A percentile compares a stretch with the other conserved stretches of the same genome.
Evolutionary conservation across 2,329 filamentous ascomycete genomes (phyloP).

Genomic region (Gyromitra esculenta): DNA sequence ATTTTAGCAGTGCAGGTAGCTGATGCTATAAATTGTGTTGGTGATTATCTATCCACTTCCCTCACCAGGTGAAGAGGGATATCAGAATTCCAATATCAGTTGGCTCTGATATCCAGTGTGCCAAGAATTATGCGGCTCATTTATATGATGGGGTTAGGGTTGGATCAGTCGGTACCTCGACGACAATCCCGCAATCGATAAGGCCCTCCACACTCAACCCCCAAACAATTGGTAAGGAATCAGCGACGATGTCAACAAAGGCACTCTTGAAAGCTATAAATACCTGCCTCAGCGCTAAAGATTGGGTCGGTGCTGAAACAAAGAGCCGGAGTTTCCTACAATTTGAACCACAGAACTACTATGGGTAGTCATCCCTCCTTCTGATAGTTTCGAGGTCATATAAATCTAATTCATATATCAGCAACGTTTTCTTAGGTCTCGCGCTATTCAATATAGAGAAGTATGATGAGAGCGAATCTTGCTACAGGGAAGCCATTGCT

Average conservation of each 20-base stretch:
- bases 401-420: constrained; percentile 59
- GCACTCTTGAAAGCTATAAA: constrained; percentile 56
- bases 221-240: neutral
- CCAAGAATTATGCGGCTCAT: neutral
- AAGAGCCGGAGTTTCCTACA: constrained; percentile 52
- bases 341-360: constrained; percentile 54
- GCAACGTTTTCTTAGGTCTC: constrained; percentile 86
- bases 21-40: neutral
- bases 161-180: constrained; percentile 8
- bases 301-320: constrained; percentile 53
- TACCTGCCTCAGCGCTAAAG: constrained; percentile 49
- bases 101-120: neutral
- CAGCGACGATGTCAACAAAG: constrained; percentile 51
- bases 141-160: constrained; percentile 28
- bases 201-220: constrained; percentile 21
- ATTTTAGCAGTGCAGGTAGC: neutral
- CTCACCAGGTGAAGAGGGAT: no score
- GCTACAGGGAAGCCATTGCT: constrained; percentile 73
- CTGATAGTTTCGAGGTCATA: neutral
- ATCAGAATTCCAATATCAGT: neutral
- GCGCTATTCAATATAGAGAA: constrained; percentile 80
- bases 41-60: no score
- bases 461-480: constrained; percentile 76
- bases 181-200: constrained; percentile 25
- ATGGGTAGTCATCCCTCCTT: constrained; percentile 39